A percentile compares a stretch with the other conserved stretches of the same genome.
Evolutionary conservation across 2,329 filamentous ascomycete genomes (phyloP).

Genomic region (Rhynchosporium graminicola): DNA sequence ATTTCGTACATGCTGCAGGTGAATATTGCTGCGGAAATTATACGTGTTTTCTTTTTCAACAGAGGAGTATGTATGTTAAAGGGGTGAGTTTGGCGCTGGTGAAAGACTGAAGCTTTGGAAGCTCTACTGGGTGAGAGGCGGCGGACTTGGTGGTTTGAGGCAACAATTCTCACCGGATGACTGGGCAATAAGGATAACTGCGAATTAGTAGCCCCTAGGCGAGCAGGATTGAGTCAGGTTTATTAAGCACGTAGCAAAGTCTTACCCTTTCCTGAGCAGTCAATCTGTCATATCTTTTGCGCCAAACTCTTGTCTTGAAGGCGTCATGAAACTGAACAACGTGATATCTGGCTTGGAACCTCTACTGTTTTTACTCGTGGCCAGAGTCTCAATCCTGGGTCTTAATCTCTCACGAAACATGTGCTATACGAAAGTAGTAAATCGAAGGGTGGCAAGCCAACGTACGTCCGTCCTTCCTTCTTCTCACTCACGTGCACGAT

Average conservation of each 20-base stretch:
- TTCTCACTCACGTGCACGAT: background rate
- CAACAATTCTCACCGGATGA: too few relatives aligned
- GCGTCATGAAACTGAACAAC: background rate
- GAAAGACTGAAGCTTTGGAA: background rate
- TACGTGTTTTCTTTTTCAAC: too few relatives aligned
- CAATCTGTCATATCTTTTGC: too few relatives aligned
- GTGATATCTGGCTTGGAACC: constrained; percentile 3
- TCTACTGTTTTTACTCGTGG: constrained; percentile 13
- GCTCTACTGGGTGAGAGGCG: background rate
- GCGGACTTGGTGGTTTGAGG: background rate
- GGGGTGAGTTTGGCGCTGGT: background rate
- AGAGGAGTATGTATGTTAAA: background rate
- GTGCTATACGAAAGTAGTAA: constrained; percentile 8
- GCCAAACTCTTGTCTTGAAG: too few relatives aligned
- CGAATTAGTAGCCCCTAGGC: too few relatives aligned
- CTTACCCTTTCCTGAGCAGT: too few relatives aligned
- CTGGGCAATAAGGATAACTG: too few relatives aligned
- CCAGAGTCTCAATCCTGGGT: background rate
- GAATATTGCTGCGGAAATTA: too few relatives aligned
- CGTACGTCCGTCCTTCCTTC: background rate
- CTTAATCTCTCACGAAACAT: constrained; percentile 8
- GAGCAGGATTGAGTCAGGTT: too few relatives aligned
- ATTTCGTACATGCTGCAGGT: too few relatives aligned
- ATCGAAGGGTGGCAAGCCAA: background rate
- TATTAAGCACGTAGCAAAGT: too few relatives aligned